Percentiles rank a stretch among this genome's conserved stretches.
Conservation (phyloP, 176 grass and related monocot genomes). For the Oryza nivara region DNA sequence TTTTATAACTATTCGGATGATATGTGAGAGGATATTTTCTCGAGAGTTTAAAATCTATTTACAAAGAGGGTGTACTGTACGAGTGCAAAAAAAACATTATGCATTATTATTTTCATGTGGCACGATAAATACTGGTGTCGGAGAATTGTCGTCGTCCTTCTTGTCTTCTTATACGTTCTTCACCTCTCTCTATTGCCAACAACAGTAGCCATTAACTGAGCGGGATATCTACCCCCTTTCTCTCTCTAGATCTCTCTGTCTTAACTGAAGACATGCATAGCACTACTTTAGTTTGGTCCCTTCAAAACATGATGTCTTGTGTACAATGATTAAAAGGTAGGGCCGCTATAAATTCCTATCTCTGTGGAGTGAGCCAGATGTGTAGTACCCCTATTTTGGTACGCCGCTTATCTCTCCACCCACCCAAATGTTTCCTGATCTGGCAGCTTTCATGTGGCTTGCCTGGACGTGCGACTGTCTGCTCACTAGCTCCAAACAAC, state of each 20-base stretch:
- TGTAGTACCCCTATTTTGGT: constrained; percentile 1
- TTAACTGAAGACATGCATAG: not conserved
- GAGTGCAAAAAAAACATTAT: too few relatives aligned
- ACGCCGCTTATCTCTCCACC: constrained; percentile 22
- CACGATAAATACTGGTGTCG: too few relatives aligned
- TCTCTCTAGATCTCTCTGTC: too few relatives aligned
- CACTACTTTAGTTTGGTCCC: not conserved
- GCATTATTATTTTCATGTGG: too few relatives aligned
- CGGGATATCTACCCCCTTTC: too few relatives aligned
- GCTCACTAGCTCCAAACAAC: not conserved
- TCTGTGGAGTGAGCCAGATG: constrained; percentile 14
- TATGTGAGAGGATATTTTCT: too few relatives aligned
- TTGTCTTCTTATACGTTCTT: too few relatives aligned
- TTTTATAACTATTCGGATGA: too few relatives aligned
- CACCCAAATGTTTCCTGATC: constrained; percentile 11
- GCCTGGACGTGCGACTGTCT: not conserved
- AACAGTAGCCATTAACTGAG: not conserved
- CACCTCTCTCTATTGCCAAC: too few relatives aligned
- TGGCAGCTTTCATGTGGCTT: not conserved
- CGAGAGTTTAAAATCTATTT: too few relatives aligned
- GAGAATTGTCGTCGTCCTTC: too few relatives aligned
- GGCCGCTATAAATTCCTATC: constrained; percentile 1
- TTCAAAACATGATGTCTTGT: not conserved
- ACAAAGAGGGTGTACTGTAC: too few relatives aligned
- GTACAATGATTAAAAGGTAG: not conserved